phyloP scores from a whole-genome alignment of 2,329 filamentous ascomycete species.

The Metarhizium guizhouense region DNA sequence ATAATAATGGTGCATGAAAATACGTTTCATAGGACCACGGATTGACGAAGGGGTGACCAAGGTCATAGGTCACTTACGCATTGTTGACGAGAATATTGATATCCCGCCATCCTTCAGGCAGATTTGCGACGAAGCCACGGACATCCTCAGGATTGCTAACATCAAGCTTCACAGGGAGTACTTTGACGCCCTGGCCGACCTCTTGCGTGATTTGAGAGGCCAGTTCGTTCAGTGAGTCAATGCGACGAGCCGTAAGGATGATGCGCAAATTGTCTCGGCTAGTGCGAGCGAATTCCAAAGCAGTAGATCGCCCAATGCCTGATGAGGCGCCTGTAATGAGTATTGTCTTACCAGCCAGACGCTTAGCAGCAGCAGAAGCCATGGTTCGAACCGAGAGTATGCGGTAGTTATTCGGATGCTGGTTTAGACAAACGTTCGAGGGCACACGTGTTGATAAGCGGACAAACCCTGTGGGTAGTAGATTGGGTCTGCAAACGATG shows the following conservation, averaged over 20 bases:
- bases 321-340: conserved; percentile 88
- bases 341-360: conserved; percentile 87
- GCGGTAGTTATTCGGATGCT: not conserved
- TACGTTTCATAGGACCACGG: not conserved
- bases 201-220: conserved; percentile 68
- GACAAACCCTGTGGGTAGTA: not conserved
- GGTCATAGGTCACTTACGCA: conserved; percentile 56
- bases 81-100: conserved; percentile 93
- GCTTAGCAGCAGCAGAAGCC: conserved; percentile 59
- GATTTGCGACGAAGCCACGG: conserved; percentile 56
- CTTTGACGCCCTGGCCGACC: conserved; percentile 70
- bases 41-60: not conserved
- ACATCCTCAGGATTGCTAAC: conserved; percentile 74
- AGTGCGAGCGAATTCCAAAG: conserved; percentile 88
- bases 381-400: not conserved
- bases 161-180: conserved; percentile 77
- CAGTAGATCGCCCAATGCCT: conserved; percentile 75
- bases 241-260: conserved; percentile 78
- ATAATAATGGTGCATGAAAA: not conserved
- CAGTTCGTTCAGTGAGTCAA: conserved; percentile 69
- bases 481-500: not conserved
- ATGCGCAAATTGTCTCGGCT: conserved; percentile 71
- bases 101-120: conserved; percentile 75
- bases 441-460: not conserved
- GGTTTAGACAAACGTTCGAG: not conserved